These are phyloP conservation scores for Musa schizocarpa DNA, from an alignment of 176 grass and related monocot genomes.

Conservation along the genomic window DNA sequence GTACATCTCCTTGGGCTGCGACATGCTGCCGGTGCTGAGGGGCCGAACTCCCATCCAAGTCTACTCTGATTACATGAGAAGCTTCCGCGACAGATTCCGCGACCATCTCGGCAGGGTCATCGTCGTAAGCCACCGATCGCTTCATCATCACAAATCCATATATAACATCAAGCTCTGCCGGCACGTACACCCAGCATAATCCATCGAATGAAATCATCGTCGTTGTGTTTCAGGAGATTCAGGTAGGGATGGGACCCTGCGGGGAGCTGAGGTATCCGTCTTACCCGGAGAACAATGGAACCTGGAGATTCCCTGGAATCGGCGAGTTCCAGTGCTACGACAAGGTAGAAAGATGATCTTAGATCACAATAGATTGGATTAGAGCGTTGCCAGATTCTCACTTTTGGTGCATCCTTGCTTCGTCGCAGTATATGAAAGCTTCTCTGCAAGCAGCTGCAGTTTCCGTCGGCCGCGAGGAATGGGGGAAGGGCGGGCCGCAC, in stretches of 20 bases:
- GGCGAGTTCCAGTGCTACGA: conserved; percentile 96
- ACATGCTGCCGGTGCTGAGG: conserved; percentile 60
- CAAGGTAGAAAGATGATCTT: conserved; percentile 32
- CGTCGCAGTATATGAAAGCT: conserved; percentile 72
- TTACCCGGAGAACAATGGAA: conserved; percentile 89
- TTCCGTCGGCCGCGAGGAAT: conserved; percentile 45
- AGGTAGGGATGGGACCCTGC: conserved; percentile 91
- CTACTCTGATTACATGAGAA: conserved; percentile 91
- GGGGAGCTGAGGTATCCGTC: conserved; percentile 96
- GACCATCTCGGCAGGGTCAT: conserved; percentile 65
- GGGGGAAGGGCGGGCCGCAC: conserved; percentile 66
- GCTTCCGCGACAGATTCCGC: conserved; percentile 63
- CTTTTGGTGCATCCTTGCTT: neutral
- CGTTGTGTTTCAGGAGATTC: conserved; percentile 53
- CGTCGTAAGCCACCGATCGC: conserved; percentile 32
- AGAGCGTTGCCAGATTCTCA: no score
- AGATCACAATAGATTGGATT: neutral
- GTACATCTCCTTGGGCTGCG: conserved; percentile 91
- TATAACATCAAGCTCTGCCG: no score
- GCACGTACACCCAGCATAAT: no score
- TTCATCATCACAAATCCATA: no score
- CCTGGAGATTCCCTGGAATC: conserved; percentile 88
- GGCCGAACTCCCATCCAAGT: conserved; percentile 88
- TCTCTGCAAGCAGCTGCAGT: conserved; percentile 55
- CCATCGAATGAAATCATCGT: no score